Evolutionary conservation across 345 rosid genomes (phyloP).

Genomic region (Adansonia digitata): DNA sequence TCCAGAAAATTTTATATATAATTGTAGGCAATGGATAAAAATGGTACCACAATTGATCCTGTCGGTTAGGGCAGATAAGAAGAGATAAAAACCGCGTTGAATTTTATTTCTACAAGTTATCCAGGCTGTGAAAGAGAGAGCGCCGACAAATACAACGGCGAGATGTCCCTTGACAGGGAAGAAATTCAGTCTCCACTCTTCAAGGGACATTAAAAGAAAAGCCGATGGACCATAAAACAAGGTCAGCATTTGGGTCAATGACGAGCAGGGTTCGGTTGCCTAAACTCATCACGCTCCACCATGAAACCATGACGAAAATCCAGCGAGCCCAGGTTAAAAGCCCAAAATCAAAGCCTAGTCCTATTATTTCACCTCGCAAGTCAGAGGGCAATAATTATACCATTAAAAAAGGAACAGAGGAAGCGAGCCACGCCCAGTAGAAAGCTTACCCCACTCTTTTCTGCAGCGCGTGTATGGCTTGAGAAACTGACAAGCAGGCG

Average conservation of each 20-base stretch:
- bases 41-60: no score
- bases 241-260: no score
- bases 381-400: no score
- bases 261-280: neutral
- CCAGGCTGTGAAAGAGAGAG: neutral
- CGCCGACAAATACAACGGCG: neutral
- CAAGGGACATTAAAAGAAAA: neutral
- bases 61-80: neutral
- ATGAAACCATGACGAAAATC: neutral
- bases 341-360: neutral
- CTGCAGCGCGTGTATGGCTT: constrained; percentile 1
- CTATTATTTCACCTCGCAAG: no score
- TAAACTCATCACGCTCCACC: neutral
- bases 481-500: constrained; percentile 11
- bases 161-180: neutral
- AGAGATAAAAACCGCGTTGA: neutral
- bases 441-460: neutral
- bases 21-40: no score
- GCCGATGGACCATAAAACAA: no score
- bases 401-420: neutral
- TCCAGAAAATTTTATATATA: no score
- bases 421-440: neutral
- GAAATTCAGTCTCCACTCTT: no score
- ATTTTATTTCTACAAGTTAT: neutral
- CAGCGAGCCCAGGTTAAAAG: neutral